Percentiles rank a stretch among this genome's conserved stretches.
Evolutionary conservation across 306 rosid species (phyloP).

Genomic region (Prunus mongolica): DNA sequence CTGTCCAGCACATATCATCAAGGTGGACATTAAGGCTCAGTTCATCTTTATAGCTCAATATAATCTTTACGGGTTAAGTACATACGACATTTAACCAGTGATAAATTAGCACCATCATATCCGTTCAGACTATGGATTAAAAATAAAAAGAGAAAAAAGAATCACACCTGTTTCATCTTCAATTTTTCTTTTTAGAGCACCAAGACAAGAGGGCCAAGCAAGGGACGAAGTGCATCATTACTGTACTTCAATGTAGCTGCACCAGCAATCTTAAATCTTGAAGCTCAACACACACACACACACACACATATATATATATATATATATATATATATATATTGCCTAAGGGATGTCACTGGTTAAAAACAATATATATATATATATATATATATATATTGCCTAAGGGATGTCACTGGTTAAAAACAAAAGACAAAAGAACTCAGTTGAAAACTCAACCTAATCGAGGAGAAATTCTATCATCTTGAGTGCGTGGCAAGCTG

Average conservation of each 20-base stretch:
- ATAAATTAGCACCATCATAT: background rate
- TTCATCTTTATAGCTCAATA: background rate
- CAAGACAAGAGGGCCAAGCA: conserved; percentile 93
- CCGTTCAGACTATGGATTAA: conserved; percentile 10
- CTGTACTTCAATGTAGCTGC: conserved; percentile 81
- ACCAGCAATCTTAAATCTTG: conserved; percentile 27
- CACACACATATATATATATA: too few relatives aligned
- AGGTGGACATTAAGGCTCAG: background rate
- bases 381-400: background rate
- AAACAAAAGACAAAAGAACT: background rate
- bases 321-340: background rate
- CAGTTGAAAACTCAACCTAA: conserved; percentile 50
- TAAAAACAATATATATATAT: background rate
- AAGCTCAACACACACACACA: conserved; percentile 2
- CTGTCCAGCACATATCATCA: background rate
- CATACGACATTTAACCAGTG: background rate
- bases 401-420: conserved; percentile 10
- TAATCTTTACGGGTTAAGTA: background rate
- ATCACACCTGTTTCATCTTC: conserved; percentile 87
- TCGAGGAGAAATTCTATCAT: conserved; percentile 55
- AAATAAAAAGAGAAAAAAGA: background rate
- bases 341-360: conserved; percentile 11
- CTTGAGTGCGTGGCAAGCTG: conserved; percentile 52
- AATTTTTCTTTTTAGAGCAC: conserved; percentile 65
- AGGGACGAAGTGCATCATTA: conserved; percentile 73